Evolutionary conservation across 2,329 filamentous ascomycete species (phyloP).

Genomic region (Fusarium sp.): DNA sequence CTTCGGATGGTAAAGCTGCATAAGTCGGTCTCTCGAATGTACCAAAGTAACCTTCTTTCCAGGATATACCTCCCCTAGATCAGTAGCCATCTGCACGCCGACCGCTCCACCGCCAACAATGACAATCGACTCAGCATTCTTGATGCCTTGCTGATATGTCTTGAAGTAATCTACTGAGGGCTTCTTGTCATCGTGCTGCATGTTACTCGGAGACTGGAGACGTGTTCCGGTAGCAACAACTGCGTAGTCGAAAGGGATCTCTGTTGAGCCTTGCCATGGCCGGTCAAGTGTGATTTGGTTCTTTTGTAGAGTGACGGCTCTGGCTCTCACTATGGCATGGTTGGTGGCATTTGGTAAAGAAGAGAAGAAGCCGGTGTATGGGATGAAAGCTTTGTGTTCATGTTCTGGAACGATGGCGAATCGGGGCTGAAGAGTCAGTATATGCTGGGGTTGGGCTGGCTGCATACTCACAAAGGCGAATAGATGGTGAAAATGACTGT

Average conservation of each 20-base stretch:
- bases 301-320: conserved; percentile 27
- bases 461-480: conserved; percentile 54
- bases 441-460: fast-evolving
- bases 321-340: conserved; percentile 35
- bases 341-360: conserved; percentile 31
- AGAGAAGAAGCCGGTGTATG: conserved; percentile 51
- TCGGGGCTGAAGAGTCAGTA: conserved; percentile 49
- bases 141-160: conserved; percentile 35
- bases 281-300: conserved; percentile 39
- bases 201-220: conserved; percentile 39
- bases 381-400: conserved; percentile 62
- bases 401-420: conserved; percentile 56
- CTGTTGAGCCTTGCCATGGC: conserved; percentile 40
- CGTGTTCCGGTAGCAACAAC: conserved; percentile 41
- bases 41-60: conserved; percentile 41
- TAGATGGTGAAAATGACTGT: conserved; percentile 62
- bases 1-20: conserved; percentile 42
- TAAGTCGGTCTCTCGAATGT: conserved; percentile 40
- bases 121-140: conserved; percentile 36
- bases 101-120: conserved; percentile 45
- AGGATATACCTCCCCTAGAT: conserved; percentile 42
- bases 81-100: conserved; percentile 43
- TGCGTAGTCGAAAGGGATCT: conserved; percentile 41
- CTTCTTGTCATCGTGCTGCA: conserved; percentile 40
- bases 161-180: conserved; percentile 40